Conservation (phyloP, 1,139 yeast species). For the Geotrichum fermentans region DNA sequence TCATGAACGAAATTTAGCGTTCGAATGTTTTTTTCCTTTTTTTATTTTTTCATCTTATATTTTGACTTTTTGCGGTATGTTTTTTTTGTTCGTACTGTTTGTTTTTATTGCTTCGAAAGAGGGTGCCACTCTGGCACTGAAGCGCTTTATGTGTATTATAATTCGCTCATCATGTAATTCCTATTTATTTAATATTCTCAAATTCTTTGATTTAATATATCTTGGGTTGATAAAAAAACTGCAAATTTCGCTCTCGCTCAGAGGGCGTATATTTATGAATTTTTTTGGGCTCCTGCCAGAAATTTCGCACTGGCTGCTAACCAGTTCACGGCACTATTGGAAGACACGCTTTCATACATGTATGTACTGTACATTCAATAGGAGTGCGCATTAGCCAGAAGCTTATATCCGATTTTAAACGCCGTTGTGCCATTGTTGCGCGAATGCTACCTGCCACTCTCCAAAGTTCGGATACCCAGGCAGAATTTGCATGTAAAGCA, state of each 20-base stretch:
- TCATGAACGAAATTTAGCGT: slow-evolving; percentile 4
- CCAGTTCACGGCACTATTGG: too few species aligned
- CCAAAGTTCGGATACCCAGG: too few species aligned
- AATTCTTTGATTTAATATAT: neutral
- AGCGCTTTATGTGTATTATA: neutral
- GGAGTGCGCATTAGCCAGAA: too few species aligned
- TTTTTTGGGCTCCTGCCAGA: too few species aligned
- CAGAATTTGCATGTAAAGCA: too few species aligned
- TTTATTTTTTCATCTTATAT: neutral
- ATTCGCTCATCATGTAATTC: neutral
- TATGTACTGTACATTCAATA: too few species aligned
- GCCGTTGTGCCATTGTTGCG: too few species aligned
- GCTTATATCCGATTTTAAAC: too few species aligned
- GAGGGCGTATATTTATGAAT: neutral
- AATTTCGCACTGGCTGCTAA: neutral
- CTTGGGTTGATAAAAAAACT: neutral
- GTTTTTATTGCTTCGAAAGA: neutral
- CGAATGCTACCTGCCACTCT: too few species aligned
- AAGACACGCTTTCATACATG: too few species aligned
- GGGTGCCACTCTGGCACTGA: neutral
- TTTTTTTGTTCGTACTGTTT: neutral
- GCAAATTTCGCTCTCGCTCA: neutral
- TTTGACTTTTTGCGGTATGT: neutral
- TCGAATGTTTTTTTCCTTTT: neutral
- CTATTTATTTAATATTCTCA: neutral